phyloP scores from a whole-genome alignment of 176 grass and related monocot species.

The Eleusine coracana region DNA sequence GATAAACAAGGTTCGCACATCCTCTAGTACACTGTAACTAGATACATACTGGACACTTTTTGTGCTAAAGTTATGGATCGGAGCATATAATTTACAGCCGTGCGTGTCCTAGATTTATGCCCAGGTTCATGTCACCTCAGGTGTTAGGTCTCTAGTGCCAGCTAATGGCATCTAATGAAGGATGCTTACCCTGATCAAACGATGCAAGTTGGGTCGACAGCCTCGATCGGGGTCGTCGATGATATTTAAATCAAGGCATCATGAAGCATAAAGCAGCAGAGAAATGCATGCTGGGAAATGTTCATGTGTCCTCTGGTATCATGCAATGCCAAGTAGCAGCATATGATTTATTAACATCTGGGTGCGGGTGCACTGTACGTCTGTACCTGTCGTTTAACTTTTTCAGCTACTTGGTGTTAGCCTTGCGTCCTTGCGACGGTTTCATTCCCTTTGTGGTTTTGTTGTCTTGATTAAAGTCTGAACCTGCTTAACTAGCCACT shows the following conservation, averaged over 20 bases:
- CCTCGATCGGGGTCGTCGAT: background rate
- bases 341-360: background rate
- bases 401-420: constrained; percentile 8
- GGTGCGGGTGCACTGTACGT: constrained; percentile 23
- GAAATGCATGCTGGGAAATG: background rate
- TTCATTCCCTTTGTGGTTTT: constrained; percentile 6
- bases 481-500: background rate
- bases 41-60: background rate
- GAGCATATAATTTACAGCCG: constrained; percentile 19
- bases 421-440: background rate
- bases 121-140: constrained; percentile 48
- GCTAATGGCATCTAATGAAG: constrained; percentile 14
- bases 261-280: constrained; percentile 22
- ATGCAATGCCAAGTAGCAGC: background rate
- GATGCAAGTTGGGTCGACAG: constrained; percentile 3
- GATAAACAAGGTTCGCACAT: too few relatives aligned
- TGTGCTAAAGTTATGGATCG: constrained; percentile 10
- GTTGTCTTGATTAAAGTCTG: background rate
- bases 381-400: background rate
- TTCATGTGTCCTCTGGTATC: constrained; percentile 2
- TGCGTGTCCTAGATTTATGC: constrained; percentile 36
- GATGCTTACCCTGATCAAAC: background rate
- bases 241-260: constrained; percentile 16
- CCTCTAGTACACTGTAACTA: too few relatives aligned
- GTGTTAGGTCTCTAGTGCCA: constrained; percentile 37